Base-by-base conservation (phyloP, 345 rosid species). In the Hevea brasiliensis region DNA sequence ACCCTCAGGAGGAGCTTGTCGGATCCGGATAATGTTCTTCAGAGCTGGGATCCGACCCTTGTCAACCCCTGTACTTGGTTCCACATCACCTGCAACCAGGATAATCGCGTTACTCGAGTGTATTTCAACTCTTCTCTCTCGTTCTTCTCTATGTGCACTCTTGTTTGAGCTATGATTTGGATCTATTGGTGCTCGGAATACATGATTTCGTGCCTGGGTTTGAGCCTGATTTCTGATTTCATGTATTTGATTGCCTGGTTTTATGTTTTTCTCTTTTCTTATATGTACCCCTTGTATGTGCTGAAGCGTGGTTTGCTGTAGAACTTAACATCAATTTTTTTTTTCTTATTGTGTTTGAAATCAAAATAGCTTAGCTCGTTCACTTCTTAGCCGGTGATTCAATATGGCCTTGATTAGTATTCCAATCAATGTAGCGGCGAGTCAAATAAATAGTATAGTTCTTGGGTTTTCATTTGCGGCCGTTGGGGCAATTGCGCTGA, bases 41-140 rank as follows among this genome's bases (percentile, higher is more conserved):
- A 94, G 83, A 94, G 98, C 86, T 94, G 98, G 98, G 98, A 94
- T 90, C 98, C 98, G 13, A 94, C 89, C 60, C 92, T 94, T 21
- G 98, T 94, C 48, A 94, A 84, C 72, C 98, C 98, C 1, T 94
- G 98, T 74, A 94, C 98, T 47, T 94, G 98, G 98, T 94, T 94
- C 77, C 98, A 94, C 77, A 81, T 92, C 87, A 90, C 97, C 70
- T 94, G 98, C 81, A 89, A 94, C 80, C 95, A 85, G 79, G 84
- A 90, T 50, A 90, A 83, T 76, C 97, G 89, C 80, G 98, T 94
- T 55, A 94, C 98, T 41, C 89, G 98, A 72, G 77, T 94, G 98
- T 94, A 85, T 68, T 77, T 44, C 8, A n/a, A 3, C 10, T 56
- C 8, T 12, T 23, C 8, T 18, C 8, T 29, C 69, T 57, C 45